These are phyloP conservation scores for Chlorencoelia australis DNA, from an alignment of 2,329 filamentous ascomycete species.

Conservation along the genomic window DNA sequence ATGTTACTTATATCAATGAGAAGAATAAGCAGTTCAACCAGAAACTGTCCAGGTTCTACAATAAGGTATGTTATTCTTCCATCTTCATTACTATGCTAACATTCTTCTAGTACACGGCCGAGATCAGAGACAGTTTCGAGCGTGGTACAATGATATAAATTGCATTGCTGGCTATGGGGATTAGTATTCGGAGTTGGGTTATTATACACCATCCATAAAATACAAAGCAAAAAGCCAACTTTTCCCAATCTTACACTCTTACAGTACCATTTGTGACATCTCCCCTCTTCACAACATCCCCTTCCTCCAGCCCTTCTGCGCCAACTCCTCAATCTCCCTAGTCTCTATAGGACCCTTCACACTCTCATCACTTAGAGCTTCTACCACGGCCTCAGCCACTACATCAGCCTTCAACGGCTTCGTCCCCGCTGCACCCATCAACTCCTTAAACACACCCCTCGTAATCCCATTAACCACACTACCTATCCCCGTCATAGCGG, in stretches of 20 bases:
- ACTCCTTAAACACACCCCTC: conserved; percentile 61
- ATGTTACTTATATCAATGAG: conserved; percentile 98
- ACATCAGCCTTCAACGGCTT: conserved; percentile 83
- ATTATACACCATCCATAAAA: conserved; percentile 8
- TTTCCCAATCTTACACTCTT: conserved; percentile 3
- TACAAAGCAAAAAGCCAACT: conserved; percentile 15
- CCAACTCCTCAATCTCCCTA: conserved; percentile 70
- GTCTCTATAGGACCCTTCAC: conserved; percentile 70
- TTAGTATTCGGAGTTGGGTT: conserved; percentile 9
- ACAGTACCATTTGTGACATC: not conserved
- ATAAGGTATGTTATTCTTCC: conserved; percentile 49
- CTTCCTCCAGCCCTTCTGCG: conserved; percentile 76
- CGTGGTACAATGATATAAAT: conserved; percentile 82
- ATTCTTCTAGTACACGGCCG: conserved; percentile 63
- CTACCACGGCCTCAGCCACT: conserved; percentile 82
- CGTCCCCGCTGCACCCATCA: conserved; percentile 73
- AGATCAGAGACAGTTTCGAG: conserved; percentile 96
- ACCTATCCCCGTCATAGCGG: conserved; percentile 64
- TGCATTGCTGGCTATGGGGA: conserved; percentile 5
- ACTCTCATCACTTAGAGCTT: conserved; percentile 66
- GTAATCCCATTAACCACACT: conserved; percentile 68
- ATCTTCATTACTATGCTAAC: conserved; percentile 16
- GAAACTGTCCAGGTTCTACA: conserved; percentile 91
- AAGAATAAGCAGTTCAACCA: conserved; percentile 99
- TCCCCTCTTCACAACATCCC: conserved; percentile 59